Conservation (phyloP, 1,284 basidiomycete genomes). For the Exsudoporus floridanus region DNA sequence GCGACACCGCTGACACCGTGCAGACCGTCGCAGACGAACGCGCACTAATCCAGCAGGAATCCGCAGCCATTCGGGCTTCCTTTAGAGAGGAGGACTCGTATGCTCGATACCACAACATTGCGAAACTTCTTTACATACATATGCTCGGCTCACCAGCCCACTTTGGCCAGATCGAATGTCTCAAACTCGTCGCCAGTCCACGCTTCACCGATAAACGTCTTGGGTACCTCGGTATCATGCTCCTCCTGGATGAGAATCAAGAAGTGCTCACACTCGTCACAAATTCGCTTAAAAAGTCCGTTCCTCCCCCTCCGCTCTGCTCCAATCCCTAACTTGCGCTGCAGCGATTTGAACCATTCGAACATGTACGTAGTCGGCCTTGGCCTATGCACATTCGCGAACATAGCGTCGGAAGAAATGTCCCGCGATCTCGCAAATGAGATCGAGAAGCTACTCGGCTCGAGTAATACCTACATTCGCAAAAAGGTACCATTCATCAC, state of each 20-base stretch:
- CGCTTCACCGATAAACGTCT: constrained; percentile 96
- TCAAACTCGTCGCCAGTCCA: constrained; percentile 98
- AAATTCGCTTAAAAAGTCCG: constrained; percentile 97
- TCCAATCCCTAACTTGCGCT: constrained; percentile 3
- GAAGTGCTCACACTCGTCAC: constrained; percentile 98
- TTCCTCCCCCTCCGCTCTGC: constrained; percentile 10
- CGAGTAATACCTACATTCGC: constrained; percentile 97
- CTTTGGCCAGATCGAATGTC: constrained; percentile 99
- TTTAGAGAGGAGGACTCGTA: constrained; percentile 97
- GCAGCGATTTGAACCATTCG: constrained; percentile 98
- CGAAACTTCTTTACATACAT: constrained; percentile 98
- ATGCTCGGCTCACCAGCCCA: constrained; percentile 99
- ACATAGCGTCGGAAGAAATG: constrained; percentile 99
- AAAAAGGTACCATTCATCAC: constrained; percentile 74
- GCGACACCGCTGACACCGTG: constrained; percentile 23
- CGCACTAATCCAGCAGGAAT: constrained; percentile 96
- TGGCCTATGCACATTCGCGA: constrained; percentile 97
- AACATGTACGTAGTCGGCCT: constrained; percentile 99
- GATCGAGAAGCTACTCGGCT: constrained; percentile 96
- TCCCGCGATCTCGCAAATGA: constrained; percentile 95
- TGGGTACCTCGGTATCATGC: constrained; percentile 98
- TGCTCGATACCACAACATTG: constrained; percentile 94
- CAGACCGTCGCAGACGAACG: constrained; percentile 99
- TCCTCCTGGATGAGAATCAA: constrained; percentile 96
- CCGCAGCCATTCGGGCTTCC: constrained; percentile 94